Conservation (phyloP, 805 yeast species). For the Spathaspora hagerdaliae region DNA sequence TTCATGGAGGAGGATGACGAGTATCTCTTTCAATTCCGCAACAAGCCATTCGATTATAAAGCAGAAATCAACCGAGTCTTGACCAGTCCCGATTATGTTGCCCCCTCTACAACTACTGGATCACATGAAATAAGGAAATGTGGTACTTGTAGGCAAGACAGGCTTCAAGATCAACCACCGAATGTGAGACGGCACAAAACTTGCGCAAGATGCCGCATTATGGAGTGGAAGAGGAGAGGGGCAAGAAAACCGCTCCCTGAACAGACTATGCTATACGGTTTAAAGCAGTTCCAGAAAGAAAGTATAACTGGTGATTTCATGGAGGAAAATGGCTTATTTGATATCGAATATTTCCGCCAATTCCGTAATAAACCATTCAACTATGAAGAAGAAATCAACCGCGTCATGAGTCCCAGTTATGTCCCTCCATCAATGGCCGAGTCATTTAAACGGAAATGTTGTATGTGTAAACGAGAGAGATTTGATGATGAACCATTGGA, state of each 20-base stretch:
- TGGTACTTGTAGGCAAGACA: conserved; percentile 54
- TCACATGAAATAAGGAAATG: too few relatives aligned
- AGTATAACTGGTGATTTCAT: too few relatives aligned
- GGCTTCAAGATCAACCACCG: conserved; percentile 52
- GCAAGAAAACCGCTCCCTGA: conserved; percentile 43
- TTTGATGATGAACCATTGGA: too few relatives aligned
- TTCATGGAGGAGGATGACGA: conserved; percentile 56
- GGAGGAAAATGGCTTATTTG: too few relatives aligned
- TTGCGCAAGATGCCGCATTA: conserved; percentile 54
- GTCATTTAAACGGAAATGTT: too few relatives aligned
- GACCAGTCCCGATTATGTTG: conserved; percentile 3
- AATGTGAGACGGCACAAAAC: too few relatives aligned
- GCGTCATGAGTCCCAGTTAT: too few relatives aligned
- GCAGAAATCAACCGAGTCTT: conserved; percentile 3
- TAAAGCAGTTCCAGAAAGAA: too few relatives aligned
- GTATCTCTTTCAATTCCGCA: conserved; percentile 23
- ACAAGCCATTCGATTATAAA: conserved; percentile 4
- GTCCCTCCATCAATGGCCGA: conserved; percentile 5
- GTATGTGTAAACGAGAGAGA: too few relatives aligned
- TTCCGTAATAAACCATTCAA: conserved; percentile 10
- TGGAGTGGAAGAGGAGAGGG: conserved; percentile 45
- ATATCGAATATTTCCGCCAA: conserved; percentile 8
- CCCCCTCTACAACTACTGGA: too few relatives aligned
- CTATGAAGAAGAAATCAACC: too few relatives aligned
- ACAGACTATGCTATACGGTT: too few relatives aligned